Evolutionary conservation across 352 stramenopile genomes (phyloP), one percentile per base, ranked within the genome.

Genomic region (Pilasporangium apinafurcum): DNA sequence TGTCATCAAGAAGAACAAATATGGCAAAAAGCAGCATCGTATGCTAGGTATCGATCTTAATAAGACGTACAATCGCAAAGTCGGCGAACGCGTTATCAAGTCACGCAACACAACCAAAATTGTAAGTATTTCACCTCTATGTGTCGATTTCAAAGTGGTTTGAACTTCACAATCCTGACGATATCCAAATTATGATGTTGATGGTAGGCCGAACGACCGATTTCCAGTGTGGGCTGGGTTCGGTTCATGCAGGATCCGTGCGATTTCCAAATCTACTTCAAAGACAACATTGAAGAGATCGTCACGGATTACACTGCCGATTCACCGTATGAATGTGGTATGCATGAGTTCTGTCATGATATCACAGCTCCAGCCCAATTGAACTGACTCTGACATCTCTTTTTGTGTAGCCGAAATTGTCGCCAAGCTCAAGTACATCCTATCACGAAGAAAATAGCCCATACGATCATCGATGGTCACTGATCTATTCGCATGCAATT

Each of bases 1-100:
- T 26, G 72, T 95, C 30, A 87, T 91, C 48, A 95, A 95, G 62
- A 95, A 92, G 53, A 95, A 95, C 70, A 95, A 95, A 53, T 95
- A 88, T 48, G 81, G 83, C 62, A 92, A 92, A 53, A 82, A 82
- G 45, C 83, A 95, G 61, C 77, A 91, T 29, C 80, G 83, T 20
- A 93, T 95, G 79, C 54, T 95, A 18, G 83, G 83, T 36, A 73
- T 95, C 43, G 81, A 92, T 39, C 67, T 89, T 49, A 89, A 92
- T 77, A 95, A 92, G 48, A 79, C 88, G 21, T 93, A 92, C 63
- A 95, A 92, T 61, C 79, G 79, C 48, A 95, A 94, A 80, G 83
- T 92, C 38, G 83, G 83, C 51, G 80, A 94, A 56, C 80, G 80
- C 20, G 82, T 89, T 53, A 92, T 94, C 67, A 92, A 84, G 45